Conservation (phyloP, 768 basidiomycete species). For the Amanita jacksonii region DNA sequence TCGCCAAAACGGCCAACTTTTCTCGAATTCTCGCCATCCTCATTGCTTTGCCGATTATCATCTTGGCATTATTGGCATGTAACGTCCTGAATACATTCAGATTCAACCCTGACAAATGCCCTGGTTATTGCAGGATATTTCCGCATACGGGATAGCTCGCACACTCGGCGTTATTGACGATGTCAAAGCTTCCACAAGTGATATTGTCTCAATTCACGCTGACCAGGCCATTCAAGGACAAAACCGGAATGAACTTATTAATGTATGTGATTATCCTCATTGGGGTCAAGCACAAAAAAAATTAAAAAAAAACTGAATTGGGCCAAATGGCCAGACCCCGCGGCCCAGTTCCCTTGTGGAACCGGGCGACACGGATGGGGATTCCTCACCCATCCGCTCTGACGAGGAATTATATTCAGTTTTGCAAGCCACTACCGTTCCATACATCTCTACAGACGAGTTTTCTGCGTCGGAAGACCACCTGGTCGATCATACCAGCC, state of each 20-base stretch:
- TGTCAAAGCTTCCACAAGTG: conserved; percentile 65
- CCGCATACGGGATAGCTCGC: conserved; percentile 75
- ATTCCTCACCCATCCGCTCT: conserved; percentile 1
- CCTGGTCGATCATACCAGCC: background rate
- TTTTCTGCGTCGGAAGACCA: conserved; percentile 7
- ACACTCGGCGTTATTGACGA: conserved; percentile 72
- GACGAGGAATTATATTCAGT: conserved; percentile 8
- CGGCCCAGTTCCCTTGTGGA: background rate
- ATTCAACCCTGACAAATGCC: conserved; percentile 6
- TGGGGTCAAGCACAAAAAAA: no score
- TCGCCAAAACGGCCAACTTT: conserved; percentile 50
- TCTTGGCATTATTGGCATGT: conserved; percentile 44
- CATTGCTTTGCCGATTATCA: conserved; percentile 51
- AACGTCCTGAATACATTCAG: conserved; percentile 8
- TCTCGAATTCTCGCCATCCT: conserved; percentile 61
- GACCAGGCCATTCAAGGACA: conserved; percentile 4
- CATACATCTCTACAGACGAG: conserved; percentile 4
- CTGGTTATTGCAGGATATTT: conserved; percentile 47
- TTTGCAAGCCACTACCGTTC: background rate
- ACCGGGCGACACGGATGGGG: conserved; percentile 3
- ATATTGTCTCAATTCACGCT: conserved; percentile 32
- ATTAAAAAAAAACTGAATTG: no score
- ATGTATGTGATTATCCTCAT: background rate
- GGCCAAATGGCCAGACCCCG: background rate
- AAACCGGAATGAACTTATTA: background rate